These are phyloP conservation scores for Wickerhamiella brachini DNA, from an alignment of 805 yeast genomes.

Conservation along the genomic window DNA sequence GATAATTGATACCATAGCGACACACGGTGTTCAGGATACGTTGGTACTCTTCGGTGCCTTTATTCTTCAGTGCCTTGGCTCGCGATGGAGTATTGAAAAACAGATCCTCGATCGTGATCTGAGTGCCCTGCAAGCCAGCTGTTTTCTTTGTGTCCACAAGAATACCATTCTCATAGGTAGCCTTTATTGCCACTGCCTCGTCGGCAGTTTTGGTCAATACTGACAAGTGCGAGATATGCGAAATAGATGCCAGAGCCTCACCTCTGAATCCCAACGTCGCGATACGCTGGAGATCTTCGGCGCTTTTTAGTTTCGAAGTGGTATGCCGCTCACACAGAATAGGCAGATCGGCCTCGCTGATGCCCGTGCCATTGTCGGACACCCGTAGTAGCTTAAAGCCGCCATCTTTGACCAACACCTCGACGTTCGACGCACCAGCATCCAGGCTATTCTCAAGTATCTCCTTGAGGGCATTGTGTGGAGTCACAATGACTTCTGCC, in stretches of 20 bases:
- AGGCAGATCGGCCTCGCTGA: constrained; percentile 50
- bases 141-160: constrained; percentile 42
- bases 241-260: constrained; percentile 88
- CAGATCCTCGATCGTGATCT: constrained; percentile 70
- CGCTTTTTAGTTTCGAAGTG: constrained; percentile 64
- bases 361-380: constrained; percentile 82
- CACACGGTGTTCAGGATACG: constrained; percentile 73
- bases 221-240: constrained; percentile 72
- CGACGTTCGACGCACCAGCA: constrained; percentile 62
- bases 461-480: constrained; percentile 89
- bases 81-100: constrained; percentile 82
- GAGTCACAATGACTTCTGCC: constrained; percentile 89
- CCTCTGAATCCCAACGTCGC: constrained; percentile 91
- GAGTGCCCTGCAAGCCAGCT: constrained; percentile 85
- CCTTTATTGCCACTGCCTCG: constrained; percentile 56
- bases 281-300: constrained; percentile 60
- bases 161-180: constrained; percentile 55
- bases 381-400: constrained; percentile 79
- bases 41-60: constrained; percentile 52
- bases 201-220: constrained; percentile 59
- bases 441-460: constrained; percentile 85
- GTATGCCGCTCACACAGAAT: constrained; percentile 86
- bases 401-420: constrained; percentile 77
- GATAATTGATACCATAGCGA: constrained; percentile 65
- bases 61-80: constrained; percentile 36